A percentile compares a stretch with the other conserved stretches of the same genome.
Conservation (phyloP, 441 rosid genomes). For the Arabidopsis lyrata region DNA sequence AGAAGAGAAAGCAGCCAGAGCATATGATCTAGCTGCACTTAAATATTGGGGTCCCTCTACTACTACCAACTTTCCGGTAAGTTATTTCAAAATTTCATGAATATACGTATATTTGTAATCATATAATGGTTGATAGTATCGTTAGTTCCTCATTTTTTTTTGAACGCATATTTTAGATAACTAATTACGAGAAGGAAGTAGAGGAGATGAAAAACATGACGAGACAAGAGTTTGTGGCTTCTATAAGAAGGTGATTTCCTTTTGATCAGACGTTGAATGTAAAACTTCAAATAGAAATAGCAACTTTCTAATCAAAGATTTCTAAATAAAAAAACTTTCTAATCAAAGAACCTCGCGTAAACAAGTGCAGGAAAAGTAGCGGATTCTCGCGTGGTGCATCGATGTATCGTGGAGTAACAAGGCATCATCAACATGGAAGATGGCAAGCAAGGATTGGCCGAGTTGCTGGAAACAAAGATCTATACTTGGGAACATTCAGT, state of each 20-base stretch:
- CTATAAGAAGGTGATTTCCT: conserved; percentile 75
- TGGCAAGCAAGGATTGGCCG: conserved; percentile 99
- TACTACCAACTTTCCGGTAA: conserved; percentile 90
- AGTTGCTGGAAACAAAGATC: conserved; percentile 99
- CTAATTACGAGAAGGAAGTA: conserved; percentile 90
- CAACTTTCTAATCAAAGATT: conserved; percentile 8
- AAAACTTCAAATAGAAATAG: neutral
- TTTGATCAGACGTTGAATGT: neutral
- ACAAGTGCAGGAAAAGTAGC: conserved; percentile 80
- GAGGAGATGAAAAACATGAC: conserved; percentile 99
- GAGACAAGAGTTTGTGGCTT: conserved; percentile 94
- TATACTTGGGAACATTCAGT: conserved; percentile 98
- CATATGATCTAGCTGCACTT: conserved; percentile 93
- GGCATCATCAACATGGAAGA: conserved; percentile 99
- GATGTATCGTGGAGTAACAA: conserved; percentile 98
- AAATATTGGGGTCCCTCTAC: conserved; percentile 98
- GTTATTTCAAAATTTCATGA: neutral
- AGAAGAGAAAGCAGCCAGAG: conserved; percentile 98
- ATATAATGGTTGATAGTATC: neutral
- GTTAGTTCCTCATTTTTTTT: neutral
- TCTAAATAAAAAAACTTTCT: neutral
- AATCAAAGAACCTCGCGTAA: conserved; percentile 9
- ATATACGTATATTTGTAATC: neutral
- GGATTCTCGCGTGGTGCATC: conserved; percentile 99
- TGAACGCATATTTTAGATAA: conserved; percentile 52